Evolutionary conservation across 2,329 filamentous ascomycete genomes (phyloP).

Genomic region (Sclerotinia trifoliorum): DNA sequence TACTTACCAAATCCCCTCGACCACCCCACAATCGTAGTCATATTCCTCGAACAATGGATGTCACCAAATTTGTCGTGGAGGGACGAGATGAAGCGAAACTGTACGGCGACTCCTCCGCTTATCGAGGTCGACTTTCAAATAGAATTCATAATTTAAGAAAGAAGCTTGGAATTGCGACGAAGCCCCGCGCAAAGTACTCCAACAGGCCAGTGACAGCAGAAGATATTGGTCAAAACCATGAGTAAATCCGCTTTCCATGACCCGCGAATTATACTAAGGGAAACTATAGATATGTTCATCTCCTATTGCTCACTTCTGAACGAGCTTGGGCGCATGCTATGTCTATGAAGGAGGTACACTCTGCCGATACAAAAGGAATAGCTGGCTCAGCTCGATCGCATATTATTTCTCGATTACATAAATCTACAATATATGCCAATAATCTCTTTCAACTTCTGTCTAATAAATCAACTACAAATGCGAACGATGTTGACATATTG

Average conservation of each 20-base stretch:
- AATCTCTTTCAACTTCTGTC: conserved; percentile 66
- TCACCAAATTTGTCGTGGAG: conserved; percentile 79
- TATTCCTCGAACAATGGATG: conserved; percentile 28
- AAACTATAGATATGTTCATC: conserved; percentile 62
- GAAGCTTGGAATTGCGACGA: conserved; percentile 79
- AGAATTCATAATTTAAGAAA: conserved; percentile 80
- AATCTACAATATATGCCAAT: conserved; percentile 70
- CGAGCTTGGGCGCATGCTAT: conserved; percentile 94
- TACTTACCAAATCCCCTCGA: neutral
- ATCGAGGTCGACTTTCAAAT: conserved; percentile 75
- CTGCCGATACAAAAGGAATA: conserved; percentile 76
- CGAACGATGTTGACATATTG: conserved; percentile 68
- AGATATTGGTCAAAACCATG: conserved; percentile 70
- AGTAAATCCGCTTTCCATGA: conserved; percentile 55
- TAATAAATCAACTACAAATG: conserved; percentile 61
- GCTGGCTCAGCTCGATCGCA: conserved; percentile 78
- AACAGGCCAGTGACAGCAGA: conserved; percentile 71
- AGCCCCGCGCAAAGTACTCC: conserved; percentile 82
- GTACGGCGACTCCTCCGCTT: conserved; percentile 84
- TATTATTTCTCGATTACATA: conserved; percentile 82
- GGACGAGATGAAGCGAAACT: conserved; percentile 81
- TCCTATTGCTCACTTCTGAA: conserved; percentile 84
- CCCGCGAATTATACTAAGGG: conserved; percentile 24
- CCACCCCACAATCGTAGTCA: conserved; percentile 20
- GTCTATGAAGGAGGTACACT: conserved; percentile 83